Base-by-base conservation (phyloP, 2,329 filamentous ascomycete species). In the Colletotrichum destructivum region DNA sequence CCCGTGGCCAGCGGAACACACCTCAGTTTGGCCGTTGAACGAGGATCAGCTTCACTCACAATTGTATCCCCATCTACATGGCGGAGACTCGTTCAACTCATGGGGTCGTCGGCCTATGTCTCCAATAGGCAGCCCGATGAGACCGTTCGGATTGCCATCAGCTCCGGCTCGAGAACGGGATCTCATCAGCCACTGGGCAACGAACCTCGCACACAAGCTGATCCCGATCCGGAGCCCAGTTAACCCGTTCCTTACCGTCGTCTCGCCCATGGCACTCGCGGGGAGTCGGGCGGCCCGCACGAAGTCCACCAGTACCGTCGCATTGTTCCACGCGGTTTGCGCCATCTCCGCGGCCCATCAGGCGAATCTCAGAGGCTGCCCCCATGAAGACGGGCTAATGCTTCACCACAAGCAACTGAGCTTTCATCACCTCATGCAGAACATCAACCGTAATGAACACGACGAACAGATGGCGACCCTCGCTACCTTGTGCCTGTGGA, bases 111-210 rank as follows among this genome's bases (percentile, higher is more conserved):
- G 11, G 13, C 16, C 15, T 7, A 26, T 44, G 11, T 3, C 21
- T 11, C 40, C 1, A 4, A 11, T 59, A 4, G 40, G 40, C 12
- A 44, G 21, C 21, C 62, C 62, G 11, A 5, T 35, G 21, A 59
- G 40, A 31, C 51, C 21, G 12, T 8, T 63, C 4, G 51, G 44
- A 8, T 18, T 31, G 15, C 13, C 44, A 21, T 42, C 16, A 15
- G 40, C 44, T 55, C 12, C 44, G 16, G 13, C 51, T n/a, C 31
- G 42, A 18, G 59, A 69, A 18, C 40, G 66, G 2, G 44, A 26
- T 18, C 31, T 69, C 26, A 69, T 69, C 52, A 63, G 21, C 66
- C 66, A 69, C 42, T 69, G 66, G 66, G 66, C 46, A n/a, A 63
- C 54, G 40, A 47, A 69, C n/a, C 66, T 69, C 15, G 42, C 49